Percentiles rank a stretch among this genome's conserved stretches.
Evolutionary conservation across 2,329 filamentous ascomycete species (phyloP).

Genomic region (Fusarium burgessii): DNA sequence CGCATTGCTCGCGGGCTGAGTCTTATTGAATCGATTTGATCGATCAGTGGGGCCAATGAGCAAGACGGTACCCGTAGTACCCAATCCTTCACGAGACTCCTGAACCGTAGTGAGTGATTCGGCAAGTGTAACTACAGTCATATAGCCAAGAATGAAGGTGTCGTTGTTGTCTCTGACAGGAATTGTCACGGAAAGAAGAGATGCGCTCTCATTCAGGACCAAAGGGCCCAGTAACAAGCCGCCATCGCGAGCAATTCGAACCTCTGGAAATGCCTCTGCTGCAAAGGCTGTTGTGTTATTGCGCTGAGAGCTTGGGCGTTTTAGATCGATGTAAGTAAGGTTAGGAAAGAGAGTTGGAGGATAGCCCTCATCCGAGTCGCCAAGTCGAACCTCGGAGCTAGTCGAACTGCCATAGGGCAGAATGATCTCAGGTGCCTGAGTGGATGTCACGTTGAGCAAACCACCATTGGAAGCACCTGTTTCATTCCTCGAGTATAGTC

Average conservation of each 20-base stretch:
- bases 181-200: conserved; percentile 83
- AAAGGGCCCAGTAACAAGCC: conserved; percentile 83
- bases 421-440: conserved; percentile 60
- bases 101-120: conserved; percentile 72
- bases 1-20: conserved; percentile 59
- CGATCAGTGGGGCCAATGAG: conserved; percentile 74
- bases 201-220: conserved; percentile 77
- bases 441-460: conserved; percentile 73
- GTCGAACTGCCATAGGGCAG: conserved; percentile 72
- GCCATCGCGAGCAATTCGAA: conserved; percentile 62
- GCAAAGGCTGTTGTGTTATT: conserved; percentile 57
- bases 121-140: conserved; percentile 82
- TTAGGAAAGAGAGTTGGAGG: conserved; percentile 82
- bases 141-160: conserved; percentile 79
- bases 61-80: conserved; percentile 75
- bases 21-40: conserved; percentile 72
- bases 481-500: conserved; percentile 77
- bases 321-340: conserved; percentile 71
- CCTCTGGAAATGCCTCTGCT: conserved; percentile 63
- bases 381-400: conserved; percentile 70
- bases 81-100: conserved; percentile 75
- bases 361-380: conserved; percentile 74
- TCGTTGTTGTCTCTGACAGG: conserved; percentile 75
- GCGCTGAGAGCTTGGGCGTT: conserved; percentile 55
- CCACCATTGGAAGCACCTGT: conserved; percentile 65